Conservation (phyloP, 768 basidiomycete genomes). For the Leucocoprinus sp. region DNA sequence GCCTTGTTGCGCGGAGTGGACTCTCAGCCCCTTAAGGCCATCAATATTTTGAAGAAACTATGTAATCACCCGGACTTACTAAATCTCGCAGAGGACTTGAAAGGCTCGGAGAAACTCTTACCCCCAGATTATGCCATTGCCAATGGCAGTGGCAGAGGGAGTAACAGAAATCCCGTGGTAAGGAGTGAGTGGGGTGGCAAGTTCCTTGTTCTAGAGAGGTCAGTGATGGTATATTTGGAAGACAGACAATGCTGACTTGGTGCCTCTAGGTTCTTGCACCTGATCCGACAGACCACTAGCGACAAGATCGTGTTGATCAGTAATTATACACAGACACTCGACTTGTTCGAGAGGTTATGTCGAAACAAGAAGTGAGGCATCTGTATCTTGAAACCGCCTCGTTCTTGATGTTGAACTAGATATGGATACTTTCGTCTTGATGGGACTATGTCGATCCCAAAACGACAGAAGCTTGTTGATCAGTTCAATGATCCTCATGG, state of each 20-base stretch:
- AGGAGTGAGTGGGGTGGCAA: constrained; percentile 86
- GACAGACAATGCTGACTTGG: neutral
- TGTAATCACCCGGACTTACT: constrained; percentile 94
- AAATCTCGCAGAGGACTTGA: constrained; percentile 75
- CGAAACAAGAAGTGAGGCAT: constrained; percentile 72
- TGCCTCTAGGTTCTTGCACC: constrained; percentile 65
- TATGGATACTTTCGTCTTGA: constrained; percentile 91
- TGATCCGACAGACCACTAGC: constrained; percentile 68
- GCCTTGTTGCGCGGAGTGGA: constrained; percentile 79
- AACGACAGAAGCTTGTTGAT: constrained; percentile 93
- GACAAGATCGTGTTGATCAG: constrained; percentile 97
- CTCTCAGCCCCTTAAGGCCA: constrained; percentile 93
- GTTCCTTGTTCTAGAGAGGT: constrained; percentile 91
- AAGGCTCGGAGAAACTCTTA: constrained; percentile 72
- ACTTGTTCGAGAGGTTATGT: constrained; percentile 86
- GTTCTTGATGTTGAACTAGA: constrained; percentile 29
- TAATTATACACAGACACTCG: constrained; percentile 93
- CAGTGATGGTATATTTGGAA: constrained; percentile 10
- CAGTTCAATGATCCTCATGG: constrained; percentile 91
- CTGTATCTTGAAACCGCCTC: neutral
- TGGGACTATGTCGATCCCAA: constrained; percentile 86
- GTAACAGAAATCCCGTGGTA: constrained; percentile 42
- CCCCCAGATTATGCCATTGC: constrained; percentile 39
- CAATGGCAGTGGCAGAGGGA: constrained; percentile 31
- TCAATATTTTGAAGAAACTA: constrained; percentile 89